Conservation (phyloP, 257 asterid species). For the Plantago ovata region DNA sequence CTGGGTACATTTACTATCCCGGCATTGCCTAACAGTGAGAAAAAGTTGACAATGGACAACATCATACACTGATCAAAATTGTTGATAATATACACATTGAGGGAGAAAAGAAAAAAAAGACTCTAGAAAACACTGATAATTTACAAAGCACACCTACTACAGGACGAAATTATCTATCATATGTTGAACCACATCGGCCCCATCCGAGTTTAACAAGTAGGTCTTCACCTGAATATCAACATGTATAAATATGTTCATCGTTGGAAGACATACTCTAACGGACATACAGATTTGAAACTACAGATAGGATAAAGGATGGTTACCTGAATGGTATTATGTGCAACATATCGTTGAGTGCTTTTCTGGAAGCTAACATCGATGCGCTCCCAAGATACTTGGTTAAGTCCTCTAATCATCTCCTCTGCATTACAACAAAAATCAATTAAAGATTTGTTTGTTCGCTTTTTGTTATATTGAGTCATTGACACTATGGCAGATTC, state of each 20-base stretch:
- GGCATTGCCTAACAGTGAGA: too few species aligned
- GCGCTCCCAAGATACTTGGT: conserved; percentile 85
- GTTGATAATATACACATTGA: conserved; percentile 7
- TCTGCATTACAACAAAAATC: conserved; percentile 29
- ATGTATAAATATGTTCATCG: not conserved
- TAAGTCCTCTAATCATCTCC: conserved; percentile 91
- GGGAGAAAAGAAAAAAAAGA: not conserved
- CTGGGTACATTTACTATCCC: too few species aligned
- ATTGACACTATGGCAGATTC: too few species aligned
- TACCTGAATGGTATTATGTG: conserved; percentile 84
- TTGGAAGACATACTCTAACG: not conserved
- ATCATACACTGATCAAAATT: conserved; percentile 8
- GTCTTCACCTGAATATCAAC: conserved; percentile 56
- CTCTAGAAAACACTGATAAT: not conserved
- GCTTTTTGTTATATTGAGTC: too few species aligned
- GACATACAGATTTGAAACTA: not conserved
- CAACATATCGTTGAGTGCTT: conserved; percentile 80
- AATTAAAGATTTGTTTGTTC: not conserved
- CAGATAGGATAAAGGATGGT: conserved; percentile 1
- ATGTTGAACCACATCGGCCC: conserved; percentile 84
- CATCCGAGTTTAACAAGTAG: conserved; percentile 88
- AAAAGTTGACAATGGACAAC: too few species aligned
- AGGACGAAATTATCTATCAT: conserved; percentile 74
- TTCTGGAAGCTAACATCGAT: conserved; percentile 85
- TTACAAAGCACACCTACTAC: conserved; percentile 23